Percentiles rank a stretch among this genome's conserved stretches.
phyloP scores from a whole-genome alignment of 2,329 filamentous ascomycete species.

The Coniochaeta sp. region DNA sequence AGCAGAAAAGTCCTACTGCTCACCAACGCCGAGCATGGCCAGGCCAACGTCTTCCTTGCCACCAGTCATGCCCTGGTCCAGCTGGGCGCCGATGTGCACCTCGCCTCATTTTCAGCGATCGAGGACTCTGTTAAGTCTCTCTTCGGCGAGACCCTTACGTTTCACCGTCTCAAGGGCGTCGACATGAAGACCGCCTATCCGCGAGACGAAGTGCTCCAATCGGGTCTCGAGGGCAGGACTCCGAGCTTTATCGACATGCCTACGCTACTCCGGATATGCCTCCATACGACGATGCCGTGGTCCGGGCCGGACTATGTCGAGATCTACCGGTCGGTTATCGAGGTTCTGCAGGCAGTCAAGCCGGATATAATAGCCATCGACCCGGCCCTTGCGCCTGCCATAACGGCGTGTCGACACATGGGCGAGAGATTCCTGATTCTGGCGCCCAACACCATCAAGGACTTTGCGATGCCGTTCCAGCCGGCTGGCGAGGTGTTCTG shows the following conservation, averaged over 20 bases:
- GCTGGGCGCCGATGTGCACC: constrained; percentile 5
- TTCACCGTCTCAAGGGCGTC: constrained; percentile 18
- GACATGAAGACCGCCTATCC: neutral
- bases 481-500: constrained; percentile 24
- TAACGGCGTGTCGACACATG: neutral
- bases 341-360: neutral
- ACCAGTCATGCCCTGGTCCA: constrained; percentile 10
- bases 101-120: constrained; percentile 32
- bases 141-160: constrained; percentile 15
- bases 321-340: neutral
- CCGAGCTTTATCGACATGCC: constrained; percentile 24
- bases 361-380: neutral
- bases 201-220: neutral
- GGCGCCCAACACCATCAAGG: constrained; percentile 35
- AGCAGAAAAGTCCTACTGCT: constrained; percentile 9
- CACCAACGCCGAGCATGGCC: constrained; percentile 14
- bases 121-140: constrained; percentile 18
- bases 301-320: neutral
- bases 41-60: constrained; percentile 17
- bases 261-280: constrained; percentile 13
- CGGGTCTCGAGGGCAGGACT: constrained; percentile 17
- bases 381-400: constrained; percentile 1
- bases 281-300: neutral
- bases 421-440: constrained; percentile 20
- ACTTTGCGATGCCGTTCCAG: constrained; percentile 30